These are phyloP conservation scores for Fusarium palustre DNA, from an alignment of 2,329 filamentous ascomycete genomes.

Conservation along the genomic window DNA sequence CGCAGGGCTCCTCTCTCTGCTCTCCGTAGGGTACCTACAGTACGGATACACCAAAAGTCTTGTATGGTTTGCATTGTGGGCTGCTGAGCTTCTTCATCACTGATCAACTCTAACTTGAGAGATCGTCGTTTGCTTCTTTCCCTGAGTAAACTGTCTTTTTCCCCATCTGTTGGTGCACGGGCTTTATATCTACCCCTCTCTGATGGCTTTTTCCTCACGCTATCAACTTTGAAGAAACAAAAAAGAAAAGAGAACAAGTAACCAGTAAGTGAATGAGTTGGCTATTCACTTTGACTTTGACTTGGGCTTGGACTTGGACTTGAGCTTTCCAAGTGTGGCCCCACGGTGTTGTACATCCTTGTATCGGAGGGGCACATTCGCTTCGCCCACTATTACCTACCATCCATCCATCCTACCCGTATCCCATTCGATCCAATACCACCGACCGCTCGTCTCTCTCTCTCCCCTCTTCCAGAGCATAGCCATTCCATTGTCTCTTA, in stretches of 20 bases:
- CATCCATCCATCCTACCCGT: conserved; percentile 21
- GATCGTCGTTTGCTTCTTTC: conserved; percentile 6
- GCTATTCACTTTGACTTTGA: background rate
- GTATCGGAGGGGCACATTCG: conserved; percentile 48
- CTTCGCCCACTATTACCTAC: conserved; percentile 40
- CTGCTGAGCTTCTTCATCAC: conserved; percentile 39
- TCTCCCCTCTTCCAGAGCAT: conserved; percentile 20
- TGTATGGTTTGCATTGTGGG: conserved; percentile 31
- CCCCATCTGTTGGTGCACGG: conserved; percentile 1
- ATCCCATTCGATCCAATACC: conserved; percentile 22
- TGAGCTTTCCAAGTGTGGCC: conserved; percentile 43
- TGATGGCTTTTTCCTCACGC: background rate
- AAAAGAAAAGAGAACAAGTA: conserved; percentile 7
- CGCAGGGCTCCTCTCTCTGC: conserved; percentile 8
- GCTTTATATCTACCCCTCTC: background rate
- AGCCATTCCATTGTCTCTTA: conserved; percentile 29
- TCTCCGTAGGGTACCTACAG: background rate
- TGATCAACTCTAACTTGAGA: conserved; percentile 24
- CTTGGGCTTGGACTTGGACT: conserved; percentile 12
- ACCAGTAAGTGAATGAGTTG: conserved; percentile 21
- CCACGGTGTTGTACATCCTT: conserved; percentile 45
- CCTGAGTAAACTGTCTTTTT: background rate
- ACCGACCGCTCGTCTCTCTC: conserved; percentile 42
- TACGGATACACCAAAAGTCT: conserved; percentile 28
- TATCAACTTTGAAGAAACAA: conserved; percentile 1